Evolutionary conservation across 1,284 basidiomycete species (phyloP), one percentile per base, ranked within the genome.

Genomic region (Anthracocystis walkeri): DNA sequence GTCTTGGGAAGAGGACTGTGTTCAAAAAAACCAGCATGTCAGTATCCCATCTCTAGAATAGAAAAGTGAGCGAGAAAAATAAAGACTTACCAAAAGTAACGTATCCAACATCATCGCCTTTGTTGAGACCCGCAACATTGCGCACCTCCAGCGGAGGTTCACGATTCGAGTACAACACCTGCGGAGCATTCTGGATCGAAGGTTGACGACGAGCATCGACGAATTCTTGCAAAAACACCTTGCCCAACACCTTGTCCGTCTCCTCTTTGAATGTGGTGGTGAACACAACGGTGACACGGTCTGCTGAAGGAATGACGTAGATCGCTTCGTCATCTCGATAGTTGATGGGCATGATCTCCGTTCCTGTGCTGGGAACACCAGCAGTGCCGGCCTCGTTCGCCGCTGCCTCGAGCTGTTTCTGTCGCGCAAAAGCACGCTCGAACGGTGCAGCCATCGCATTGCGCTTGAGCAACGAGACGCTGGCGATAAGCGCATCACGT

Each of bases 171-270:
- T 98, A 99, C n/a, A 96, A 89, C 7, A 99, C 97, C 87, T 99
- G 97, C 0, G 97, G 97, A 0, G 97, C 97, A 78, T 92, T 95
- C 86, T 99, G 97, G 71, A 99, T 93, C 18, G 92, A 91, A 1
- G 95, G 94, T 70, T 94, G 90, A 70, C 94, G 90, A 64, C 96
- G 90, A 10, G 97, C 96, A 87, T 99, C 97, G 48, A 98, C 97
- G 79, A 99, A 99, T 90, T 99, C 97, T 89, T 99, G 97, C 67
- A 99, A 87, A 88, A 99, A 99, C 7, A 99, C 93, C 83, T 95
- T 95, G 25, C 97, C 97, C 85, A 95, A 94, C 56, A 98, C 93
- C 61, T 94, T 90, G 87, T 99, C 97, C 7, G 96, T 97, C 87
- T 99, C 97, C 82, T 99, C 97, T 81, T 92, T 90, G 88, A 99